A percentile compares a stretch with the other conserved stretches of the same genome.
phyloP scores from a whole-genome alignment of 2,329 filamentous ascomycete genomes.

The Trichoderma afroharzianum region DNA sequence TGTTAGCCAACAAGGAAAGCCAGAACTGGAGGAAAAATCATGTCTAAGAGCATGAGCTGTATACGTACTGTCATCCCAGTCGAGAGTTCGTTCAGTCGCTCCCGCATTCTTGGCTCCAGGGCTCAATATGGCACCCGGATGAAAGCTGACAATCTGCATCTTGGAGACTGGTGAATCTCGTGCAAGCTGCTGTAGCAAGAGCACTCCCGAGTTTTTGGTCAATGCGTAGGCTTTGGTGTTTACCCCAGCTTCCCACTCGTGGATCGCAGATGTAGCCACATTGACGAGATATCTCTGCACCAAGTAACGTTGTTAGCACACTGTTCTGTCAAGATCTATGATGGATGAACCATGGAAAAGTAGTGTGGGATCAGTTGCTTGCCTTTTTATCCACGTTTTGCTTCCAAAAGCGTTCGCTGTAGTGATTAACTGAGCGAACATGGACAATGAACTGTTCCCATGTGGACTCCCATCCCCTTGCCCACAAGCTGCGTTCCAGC shows the following conservation, averaged over 20 bases:
- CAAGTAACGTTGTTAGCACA: constrained; percentile 4
- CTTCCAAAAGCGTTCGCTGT: constrained; percentile 23
- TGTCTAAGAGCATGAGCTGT: no score
- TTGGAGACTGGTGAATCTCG: constrained; percentile 26
- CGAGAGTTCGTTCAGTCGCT: not conserved
- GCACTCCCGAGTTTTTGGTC: constrained; percentile 34
- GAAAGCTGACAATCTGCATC: constrained; percentile 37
- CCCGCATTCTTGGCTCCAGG: constrained; percentile 22
- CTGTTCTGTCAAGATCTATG: not conserved
- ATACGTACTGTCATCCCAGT: constrained; percentile 13
- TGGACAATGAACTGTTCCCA: constrained; percentile 18
- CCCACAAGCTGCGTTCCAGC: constrained; percentile 5
- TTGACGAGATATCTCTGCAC: not conserved
- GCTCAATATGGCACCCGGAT: constrained; percentile 36
- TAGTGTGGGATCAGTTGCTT: not conserved
- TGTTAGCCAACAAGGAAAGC: not conserved
- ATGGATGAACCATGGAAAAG: not conserved
- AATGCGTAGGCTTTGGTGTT: constrained; percentile 31
- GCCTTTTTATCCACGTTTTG: constrained; percentile 23
- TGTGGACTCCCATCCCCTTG: constrained; percentile 10
- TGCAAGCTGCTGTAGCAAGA: constrained; percentile 34
- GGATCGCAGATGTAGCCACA: constrained; percentile 17
- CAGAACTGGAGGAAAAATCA: not conserved
- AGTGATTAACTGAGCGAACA: constrained; percentile 13
- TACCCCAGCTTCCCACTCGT: constrained; percentile 23